These are phyloP conservation scores for Fusarium sp. DNA, from an alignment of 2,329 filamentous ascomycete genomes.

Conservation along the genomic window DNA sequence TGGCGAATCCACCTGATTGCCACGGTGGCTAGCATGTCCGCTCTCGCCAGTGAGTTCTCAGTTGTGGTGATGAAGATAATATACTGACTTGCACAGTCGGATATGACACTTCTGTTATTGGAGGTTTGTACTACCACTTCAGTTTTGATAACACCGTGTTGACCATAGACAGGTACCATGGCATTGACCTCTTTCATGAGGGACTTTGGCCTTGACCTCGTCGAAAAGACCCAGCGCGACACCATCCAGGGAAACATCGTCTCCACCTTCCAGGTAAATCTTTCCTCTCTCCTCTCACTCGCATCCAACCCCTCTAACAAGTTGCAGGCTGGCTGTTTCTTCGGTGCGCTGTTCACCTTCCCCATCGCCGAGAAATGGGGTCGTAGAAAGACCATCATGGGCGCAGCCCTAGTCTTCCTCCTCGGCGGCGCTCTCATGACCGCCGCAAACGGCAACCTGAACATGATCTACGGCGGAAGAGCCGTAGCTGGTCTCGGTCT, in stretches of 20 bases:
- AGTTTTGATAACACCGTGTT: fast-evolving
- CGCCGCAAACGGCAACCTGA: conserved; percentile 49
- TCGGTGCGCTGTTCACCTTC: conserved; percentile 55
- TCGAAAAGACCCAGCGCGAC: conserved; percentile 44
- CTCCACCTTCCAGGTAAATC: conserved; percentile 49
- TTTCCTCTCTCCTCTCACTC: fast-evolving
- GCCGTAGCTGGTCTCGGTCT: conserved; percentile 65
- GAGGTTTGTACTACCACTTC: conserved; percentile 24
- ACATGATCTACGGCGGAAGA: conserved; percentile 60
- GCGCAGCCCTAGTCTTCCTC: conserved; percentile 57
- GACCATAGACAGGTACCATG: conserved; percentile 46
- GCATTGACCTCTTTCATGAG: conserved; percentile 52
- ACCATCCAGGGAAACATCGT: conserved; percentile 55
- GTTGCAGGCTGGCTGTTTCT: conserved; percentile 54
- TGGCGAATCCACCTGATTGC: conserved; percentile 51
- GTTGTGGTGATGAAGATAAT: fast-evolving
- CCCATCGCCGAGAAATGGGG: conserved; percentile 62
- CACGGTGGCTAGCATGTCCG: conserved; percentile 50
- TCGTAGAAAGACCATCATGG: conserved; percentile 59
- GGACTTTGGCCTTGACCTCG: conserved; percentile 50
- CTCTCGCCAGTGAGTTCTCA: conserved; percentile 47
- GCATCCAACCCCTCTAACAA: neutral
- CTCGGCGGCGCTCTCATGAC: conserved; percentile 53
- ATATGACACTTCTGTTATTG: conserved; percentile 55
- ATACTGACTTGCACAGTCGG: conserved; percentile 43